phyloP scores from a whole-genome alignment of 2,329 filamentous ascomycete species.

The Moelleriella libera region DNA sequence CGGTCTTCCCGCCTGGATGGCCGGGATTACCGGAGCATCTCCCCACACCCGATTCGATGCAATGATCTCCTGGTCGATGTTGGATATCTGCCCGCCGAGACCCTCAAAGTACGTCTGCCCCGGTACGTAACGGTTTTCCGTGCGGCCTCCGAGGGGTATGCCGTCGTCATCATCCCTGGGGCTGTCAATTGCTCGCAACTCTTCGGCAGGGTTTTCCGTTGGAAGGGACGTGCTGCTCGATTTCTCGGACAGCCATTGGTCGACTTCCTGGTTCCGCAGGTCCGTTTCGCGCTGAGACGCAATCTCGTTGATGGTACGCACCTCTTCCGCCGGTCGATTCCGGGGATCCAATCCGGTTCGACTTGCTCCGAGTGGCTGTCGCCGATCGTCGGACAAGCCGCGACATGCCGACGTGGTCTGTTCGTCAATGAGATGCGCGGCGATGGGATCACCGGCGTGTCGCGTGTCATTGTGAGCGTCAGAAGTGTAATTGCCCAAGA shows the following conservation, averaged over 20 bases:
- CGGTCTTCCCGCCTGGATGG: slow-evolving; percentile 21
- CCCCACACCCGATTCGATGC: slow-evolving; percentile 32
- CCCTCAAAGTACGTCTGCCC: slow-evolving; percentile 35
- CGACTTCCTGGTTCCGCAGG: slow-evolving; percentile 35
- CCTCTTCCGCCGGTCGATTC: slow-evolving; percentile 26
- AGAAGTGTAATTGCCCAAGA: slow-evolving; percentile 21
- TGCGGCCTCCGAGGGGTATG: slow-evolving; percentile 30
- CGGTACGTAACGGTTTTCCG: slow-evolving; percentile 33
- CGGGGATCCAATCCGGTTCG: slow-evolving; percentile 33
- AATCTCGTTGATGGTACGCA: slow-evolving; percentile 35
- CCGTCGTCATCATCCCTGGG: slow-evolving; percentile 18
- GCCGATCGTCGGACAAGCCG: slow-evolving; percentile 14
- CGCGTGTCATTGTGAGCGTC: slow-evolving; percentile 20
- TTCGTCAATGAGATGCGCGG: slow-evolving; percentile 7
- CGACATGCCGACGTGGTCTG: not conserved
- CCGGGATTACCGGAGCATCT: slow-evolving; percentile 30
- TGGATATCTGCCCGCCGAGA: slow-evolving; percentile 26
- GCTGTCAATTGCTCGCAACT: slow-evolving; percentile 10
- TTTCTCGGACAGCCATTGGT: slow-evolving; percentile 30
- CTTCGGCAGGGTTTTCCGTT: slow-evolving; percentile 11
- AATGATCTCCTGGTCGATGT: slow-evolving; percentile 35
- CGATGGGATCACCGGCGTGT: slow-evolving; percentile 25
- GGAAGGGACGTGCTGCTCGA: slow-evolving; percentile 13
- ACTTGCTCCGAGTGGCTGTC: slow-evolving; percentile 23
- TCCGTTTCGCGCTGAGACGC: slow-evolving; percentile 23